A percentile compares a stretch with the other conserved stretches of the same genome.
Conservation (phyloP, 73 alveolate species). For the Paraurostyla sp. region DNA sequence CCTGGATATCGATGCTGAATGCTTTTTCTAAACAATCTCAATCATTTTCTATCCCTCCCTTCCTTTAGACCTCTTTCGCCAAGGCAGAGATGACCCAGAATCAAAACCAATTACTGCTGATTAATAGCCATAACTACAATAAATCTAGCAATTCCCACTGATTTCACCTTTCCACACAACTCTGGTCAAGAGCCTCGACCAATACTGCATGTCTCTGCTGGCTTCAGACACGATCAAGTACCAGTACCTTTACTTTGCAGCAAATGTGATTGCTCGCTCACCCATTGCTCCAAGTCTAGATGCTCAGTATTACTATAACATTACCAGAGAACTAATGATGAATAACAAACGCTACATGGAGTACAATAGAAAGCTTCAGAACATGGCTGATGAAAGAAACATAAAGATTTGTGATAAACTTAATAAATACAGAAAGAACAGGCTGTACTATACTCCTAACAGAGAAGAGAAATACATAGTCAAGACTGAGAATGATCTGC, state of each 20-base stretch:
- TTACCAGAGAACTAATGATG: constrained; percentile 1
- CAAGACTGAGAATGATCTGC: constrained; percentile 28
- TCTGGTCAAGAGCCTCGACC: constrained; percentile 25
- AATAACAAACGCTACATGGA: constrained; percentile 6
- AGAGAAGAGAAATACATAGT: not conserved
- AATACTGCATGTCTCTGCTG: not conserved
- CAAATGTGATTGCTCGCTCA: constrained; percentile 22
- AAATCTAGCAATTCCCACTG: too few relatives aligned
- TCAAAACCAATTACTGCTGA: not conserved
- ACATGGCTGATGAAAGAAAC: not conserved
- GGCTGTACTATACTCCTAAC: not conserved
- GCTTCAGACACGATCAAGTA: not conserved
- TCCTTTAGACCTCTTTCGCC: not conserved
- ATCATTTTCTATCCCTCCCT: constrained; percentile 21
- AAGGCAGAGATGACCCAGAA: constrained; percentile 18
- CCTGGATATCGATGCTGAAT: constrained; percentile 54
- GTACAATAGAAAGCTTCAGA: not conserved
- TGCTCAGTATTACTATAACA: not conserved
- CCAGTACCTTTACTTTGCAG: constrained; percentile 50
- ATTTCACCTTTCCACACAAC: too few relatives aligned
- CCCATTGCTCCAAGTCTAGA: not conserved
- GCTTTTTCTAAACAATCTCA: constrained; percentile 44
- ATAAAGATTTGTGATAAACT: not conserved
- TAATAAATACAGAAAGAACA: not conserved
- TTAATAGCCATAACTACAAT: not conserved